Conservation (phyloP, 2,329 filamentous ascomycete species). For the Rhinocladiella similis region DNA sequence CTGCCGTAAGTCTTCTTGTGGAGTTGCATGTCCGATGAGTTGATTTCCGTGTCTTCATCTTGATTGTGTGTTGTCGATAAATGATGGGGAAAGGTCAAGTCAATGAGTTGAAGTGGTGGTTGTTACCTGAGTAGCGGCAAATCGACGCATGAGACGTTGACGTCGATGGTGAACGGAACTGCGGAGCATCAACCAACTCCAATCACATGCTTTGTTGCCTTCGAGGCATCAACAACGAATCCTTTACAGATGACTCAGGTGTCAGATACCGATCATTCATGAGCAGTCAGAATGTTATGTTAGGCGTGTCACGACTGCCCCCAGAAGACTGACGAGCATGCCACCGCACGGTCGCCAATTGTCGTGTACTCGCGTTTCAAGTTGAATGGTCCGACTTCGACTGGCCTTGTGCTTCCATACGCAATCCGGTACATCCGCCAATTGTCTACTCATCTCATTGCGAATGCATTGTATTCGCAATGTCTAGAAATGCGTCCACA, state of each 20-base stretch:
- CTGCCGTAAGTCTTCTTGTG: conserved; percentile 62
- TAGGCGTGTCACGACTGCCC: not conserved
- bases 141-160: conserved; percentile 1
- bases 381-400: not conserved
- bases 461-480: conserved; percentile 57
- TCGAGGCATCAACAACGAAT: conserved; percentile 6
- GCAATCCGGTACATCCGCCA: not conserved
- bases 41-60: conserved; percentile 25
- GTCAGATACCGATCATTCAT: conserved; percentile 4
- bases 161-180: conserved; percentile 5
- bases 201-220: conserved; percentile 16
- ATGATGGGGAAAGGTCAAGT: conserved; percentile 1
- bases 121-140: not conserved
- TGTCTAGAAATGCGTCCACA: conserved; percentile 20
- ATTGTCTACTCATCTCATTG: not conserved
- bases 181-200: conserved; percentile 9
- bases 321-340: not conserved
- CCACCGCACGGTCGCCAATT: conserved; percentile 22
- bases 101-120: not conserved
- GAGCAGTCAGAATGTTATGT: not conserved
- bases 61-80: conserved; percentile 2
- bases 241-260: conserved; percentile 16
- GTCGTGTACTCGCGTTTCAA: conserved; percentile 24
- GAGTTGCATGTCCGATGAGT: conserved; percentile 49
- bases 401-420: not conserved